Base-by-base conservation (phyloP, 805 yeast genomes). In the Suhomyces faveliae region DNA sequence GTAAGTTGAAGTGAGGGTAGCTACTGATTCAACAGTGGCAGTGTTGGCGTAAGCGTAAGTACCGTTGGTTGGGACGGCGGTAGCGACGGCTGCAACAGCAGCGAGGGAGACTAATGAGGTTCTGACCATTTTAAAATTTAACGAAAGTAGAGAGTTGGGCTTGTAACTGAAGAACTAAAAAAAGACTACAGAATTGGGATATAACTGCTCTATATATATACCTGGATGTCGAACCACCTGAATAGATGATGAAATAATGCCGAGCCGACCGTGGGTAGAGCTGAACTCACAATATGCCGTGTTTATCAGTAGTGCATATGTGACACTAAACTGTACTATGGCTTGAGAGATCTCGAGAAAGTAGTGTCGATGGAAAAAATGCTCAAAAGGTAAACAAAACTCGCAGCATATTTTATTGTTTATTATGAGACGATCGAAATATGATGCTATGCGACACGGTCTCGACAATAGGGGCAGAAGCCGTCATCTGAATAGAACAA, bases 1-100 rank as follows among this genome's bases (percentile, higher is more conserved):
- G 51, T 47, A 51, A 24, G 63, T 55, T 45, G 68, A 58, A 46
- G 53, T 51, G 13, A 49, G 45, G 15, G 54, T 49, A 29, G 56
- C 27, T 17, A 24, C 35, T 5, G 35, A 40, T 5, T 42, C 43
- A 27, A 42, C 47, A 23, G 35, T 35, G 10, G 29, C 35, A 20
- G 45, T 25, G 45, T 56, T 55, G 37, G 47, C 42, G 49, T 53
- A 30, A 45, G 51, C 46, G 23, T 50, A 38, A 40, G 58, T 56
- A 39, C 48, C 46, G 40, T 58, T 57, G 38, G 52, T 40, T 13
- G 60, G 55, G 25, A 25, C 22, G 43, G 59, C 54, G 20, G 53
- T 45, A 49, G 49, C 49, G 15, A 51, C 19, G 22, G 48, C 52
- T 38, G 52, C 45, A 23, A 49, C 27, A 20, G 46, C 27, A 30